Evolutionary conservation across 2,329 filamentous ascomycete genomes (phyloP), one percentile per base, ranked within the genome.

Genomic region (Colletotrichum coccodes): DNA sequence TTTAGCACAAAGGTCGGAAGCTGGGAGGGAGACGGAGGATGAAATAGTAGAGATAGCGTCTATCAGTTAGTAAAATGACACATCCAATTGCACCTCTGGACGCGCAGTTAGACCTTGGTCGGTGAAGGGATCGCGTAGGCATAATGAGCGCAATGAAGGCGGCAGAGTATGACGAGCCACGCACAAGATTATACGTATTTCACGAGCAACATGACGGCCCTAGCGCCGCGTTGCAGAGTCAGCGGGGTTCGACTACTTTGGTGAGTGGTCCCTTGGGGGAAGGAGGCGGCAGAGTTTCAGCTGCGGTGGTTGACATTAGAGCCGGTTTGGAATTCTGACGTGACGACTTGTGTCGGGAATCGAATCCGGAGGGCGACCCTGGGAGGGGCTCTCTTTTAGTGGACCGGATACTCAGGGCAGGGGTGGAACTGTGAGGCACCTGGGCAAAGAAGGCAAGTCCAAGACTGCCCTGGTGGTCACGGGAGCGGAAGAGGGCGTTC

Each of bases 41-140:
- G 57, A 68, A 68, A 68, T 68, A 68, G 67, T 70, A 68, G 67
- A 70, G 44, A 60, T 69, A 66, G 62, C 63, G 64, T 57, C 47
- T 57, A 68, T 62, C 36, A 63, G 61, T 63, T 68, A 52, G 50
- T 60, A 53, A 70, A 70, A 70, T 63, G 58, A 52, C 60, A 68
- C 44, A 54, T 52, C 16, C 66, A 66, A 44, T 57, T 66, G 52
- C 28, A 60, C 21, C 28, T 23, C 30, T 23, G 40, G n/a, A 54
- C 30, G 60, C 47, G 38, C 54, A 64, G 47, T 18, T 11, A 18
- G 23, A 36, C 49, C 30, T 46, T 26, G 18, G 8, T 14, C 21
- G 16, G 7, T 38, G 16, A n/a, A 46, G 36, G 52, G 50, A 50
- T 52, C 14, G 52, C 42, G 18, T 26, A 30, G 34, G 26, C 8